Conservation (phyloP, 345 rosid genomes). For the Carallia pectinifolia region DNA sequence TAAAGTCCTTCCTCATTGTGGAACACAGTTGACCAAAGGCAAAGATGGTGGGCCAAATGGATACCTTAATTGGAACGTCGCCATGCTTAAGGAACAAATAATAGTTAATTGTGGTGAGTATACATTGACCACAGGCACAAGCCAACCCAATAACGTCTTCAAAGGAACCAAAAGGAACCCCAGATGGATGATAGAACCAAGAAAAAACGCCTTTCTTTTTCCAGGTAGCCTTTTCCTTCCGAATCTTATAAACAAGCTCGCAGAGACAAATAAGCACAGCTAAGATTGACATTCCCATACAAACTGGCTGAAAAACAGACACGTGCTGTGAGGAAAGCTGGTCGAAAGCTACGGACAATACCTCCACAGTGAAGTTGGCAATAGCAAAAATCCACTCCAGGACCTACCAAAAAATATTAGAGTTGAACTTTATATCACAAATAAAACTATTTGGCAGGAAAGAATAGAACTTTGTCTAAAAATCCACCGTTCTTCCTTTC, state of each 20-base stretch:
- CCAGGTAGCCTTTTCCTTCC: not conserved
- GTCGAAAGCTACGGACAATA: not conserved
- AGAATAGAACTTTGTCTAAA: not conserved
- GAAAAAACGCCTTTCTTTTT: not conserved
- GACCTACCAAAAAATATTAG: constrained; percentile 1
- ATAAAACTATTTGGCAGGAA: not conserved
- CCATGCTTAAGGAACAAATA: not conserved
- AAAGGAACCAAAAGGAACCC: not conserved
- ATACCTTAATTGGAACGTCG: not conserved
- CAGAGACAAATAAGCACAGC: constrained; percentile 2
- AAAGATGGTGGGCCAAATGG: not conserved
- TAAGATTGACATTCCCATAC: constrained; percentile 1
- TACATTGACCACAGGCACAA: constrained; percentile 1
- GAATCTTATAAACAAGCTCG: not conserved
- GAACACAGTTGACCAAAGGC: constrained; percentile 2
- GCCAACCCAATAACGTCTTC: not conserved
- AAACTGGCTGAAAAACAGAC: not conserved
- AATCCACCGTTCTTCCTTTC: not conserved
- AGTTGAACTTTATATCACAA: not conserved
- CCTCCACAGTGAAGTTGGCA: not conserved
- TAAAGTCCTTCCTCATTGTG: not conserved
- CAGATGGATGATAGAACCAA: constrained; percentile 12
- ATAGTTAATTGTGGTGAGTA: constrained; percentile 1
- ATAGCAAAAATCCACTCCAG: not conserved
- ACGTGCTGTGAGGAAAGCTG: not conserved